Percentiles rank a stretch among this genome's conserved stretches.
phyloP scores from a whole-genome alignment of 768 basidiomycete species.

The Austroboletus festivus region DNA sequence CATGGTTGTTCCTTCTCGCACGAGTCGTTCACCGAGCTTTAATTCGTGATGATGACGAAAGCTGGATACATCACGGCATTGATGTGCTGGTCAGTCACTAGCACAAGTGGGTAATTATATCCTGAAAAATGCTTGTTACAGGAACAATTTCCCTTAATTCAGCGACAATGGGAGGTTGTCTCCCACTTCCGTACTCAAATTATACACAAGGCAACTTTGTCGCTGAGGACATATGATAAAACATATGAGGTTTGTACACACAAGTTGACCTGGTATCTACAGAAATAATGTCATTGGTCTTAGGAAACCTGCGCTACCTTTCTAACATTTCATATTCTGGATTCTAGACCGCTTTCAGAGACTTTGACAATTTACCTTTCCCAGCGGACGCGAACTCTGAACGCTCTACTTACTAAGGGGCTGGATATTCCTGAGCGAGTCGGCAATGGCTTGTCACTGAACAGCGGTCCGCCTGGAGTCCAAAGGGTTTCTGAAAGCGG shows the following conservation, averaged over 20 bases:
- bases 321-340: conserved; percentile 83
- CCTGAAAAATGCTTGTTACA: conserved; percentile 27
- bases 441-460: conserved; percentile 34
- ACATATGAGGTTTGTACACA: conserved; percentile 47
- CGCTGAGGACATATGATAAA: conserved; percentile 60
- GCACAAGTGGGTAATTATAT: neutral
- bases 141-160: conserved; percentile 85
- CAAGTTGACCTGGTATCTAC: neutral
- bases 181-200: conserved; percentile 87
- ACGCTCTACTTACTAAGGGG: conserved; percentile 40
- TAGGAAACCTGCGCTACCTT: conserved; percentile 77
- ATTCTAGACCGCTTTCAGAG: conserved; percentile 76
- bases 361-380: conserved; percentile 66
- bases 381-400: conserved; percentile 65
- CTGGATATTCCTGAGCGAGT: conserved; percentile 20
- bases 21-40: conserved; percentile 81
- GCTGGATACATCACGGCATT: conserved; percentile 58
- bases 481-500: conserved; percentile 1
- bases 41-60: conserved; percentile 56
- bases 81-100: conserved; percentile 51
- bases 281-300: neutral
- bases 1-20: conserved; percentile 84
- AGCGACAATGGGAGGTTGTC: conserved; percentile 91
- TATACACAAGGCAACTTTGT: conserved; percentile 79
- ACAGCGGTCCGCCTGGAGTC: conserved; percentile 34